phyloP scores from a whole-genome alignment of 225 moss, liverwort and hornwort genomes.

The Neckera pumila region DNA sequence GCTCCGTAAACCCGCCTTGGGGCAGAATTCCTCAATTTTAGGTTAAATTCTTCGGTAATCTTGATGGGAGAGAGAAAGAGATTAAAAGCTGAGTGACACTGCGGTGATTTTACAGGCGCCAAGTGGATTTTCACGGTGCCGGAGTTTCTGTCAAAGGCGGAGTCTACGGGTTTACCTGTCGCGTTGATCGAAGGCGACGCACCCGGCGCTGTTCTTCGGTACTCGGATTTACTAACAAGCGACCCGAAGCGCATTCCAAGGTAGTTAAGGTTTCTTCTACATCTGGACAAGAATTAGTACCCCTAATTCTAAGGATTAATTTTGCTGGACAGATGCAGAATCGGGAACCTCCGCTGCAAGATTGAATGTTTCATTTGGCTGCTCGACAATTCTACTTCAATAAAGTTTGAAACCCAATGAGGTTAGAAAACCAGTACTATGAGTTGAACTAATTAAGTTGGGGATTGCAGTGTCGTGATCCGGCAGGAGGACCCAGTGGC shows the following conservation, averaged over 20 bases:
- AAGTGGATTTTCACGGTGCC: conserved; percentile 38
- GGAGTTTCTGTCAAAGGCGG: conserved; percentile 4
- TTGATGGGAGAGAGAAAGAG: neutral
- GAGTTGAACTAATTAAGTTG: neutral
- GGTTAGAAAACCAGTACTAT: no score
- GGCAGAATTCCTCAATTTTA: neutral
- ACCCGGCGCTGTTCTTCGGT: neutral
- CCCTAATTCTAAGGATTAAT: no score
- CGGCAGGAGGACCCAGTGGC: conserved; percentile 31
- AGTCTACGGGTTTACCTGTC: conserved; percentile 23
- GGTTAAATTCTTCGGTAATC: neutral
- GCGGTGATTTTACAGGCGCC: conserved; percentile 4
- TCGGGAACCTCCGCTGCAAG: neutral
- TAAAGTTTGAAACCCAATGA: neutral
- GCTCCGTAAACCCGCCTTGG: neutral
- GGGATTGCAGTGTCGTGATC: conserved; percentile 17
- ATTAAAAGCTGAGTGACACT: neutral
- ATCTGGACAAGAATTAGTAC: neutral
- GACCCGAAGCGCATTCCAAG: conserved; percentile 26
- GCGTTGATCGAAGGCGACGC: conserved; percentile 24
- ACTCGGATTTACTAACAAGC: conserved; percentile 32
- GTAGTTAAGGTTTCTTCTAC: neutral
- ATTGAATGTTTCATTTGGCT: neutral
- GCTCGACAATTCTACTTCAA: neutral
- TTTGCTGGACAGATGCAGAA: neutral